phyloP scores from a whole-genome alignment of 805 yeast genomes.

The Barnettozyma sp. region DNA sequence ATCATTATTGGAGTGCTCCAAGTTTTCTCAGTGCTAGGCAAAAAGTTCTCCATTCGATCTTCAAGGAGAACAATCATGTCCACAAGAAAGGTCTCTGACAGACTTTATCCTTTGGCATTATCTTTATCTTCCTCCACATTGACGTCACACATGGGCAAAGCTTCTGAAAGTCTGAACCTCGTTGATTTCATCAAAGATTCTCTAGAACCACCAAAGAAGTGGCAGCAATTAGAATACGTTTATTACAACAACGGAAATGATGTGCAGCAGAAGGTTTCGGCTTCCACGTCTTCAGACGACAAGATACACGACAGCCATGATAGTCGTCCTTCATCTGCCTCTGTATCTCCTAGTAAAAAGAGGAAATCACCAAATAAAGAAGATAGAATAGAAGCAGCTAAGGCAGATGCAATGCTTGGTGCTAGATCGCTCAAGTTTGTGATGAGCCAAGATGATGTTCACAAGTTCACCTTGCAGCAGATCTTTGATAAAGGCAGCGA shows the following conservation, averaged over 20 bases:
- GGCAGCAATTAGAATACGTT: slow-evolving; percentile 49
- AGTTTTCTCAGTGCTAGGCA: slow-evolving; percentile 53
- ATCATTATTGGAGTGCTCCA: slow-evolving; percentile 56
- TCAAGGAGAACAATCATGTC: slow-evolving; percentile 17
- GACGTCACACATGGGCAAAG: slow-evolving; percentile 26
- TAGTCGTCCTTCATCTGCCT: slow-evolving; percentile 1
- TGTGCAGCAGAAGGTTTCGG: slow-evolving; percentile 1
- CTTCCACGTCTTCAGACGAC: no score
- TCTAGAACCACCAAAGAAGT: slow-evolving; percentile 43
- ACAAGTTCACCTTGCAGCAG: slow-evolving; percentile 49
- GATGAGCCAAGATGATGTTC: slow-evolving; percentile 50
- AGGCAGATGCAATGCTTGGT: slow-evolving; percentile 11
- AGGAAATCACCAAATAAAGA: slow-evolving; percentile 14
- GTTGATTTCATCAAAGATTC: slow-evolving; percentile 40
- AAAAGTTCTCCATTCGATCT: slow-evolving; percentile 46
- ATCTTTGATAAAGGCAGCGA: slow-evolving; percentile 55
- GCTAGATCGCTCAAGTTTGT: slow-evolving; percentile 44
- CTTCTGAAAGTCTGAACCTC: slow-evolving; percentile 36
- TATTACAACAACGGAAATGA: slow-evolving; percentile 30
- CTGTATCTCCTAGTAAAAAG: slow-evolving; percentile 19
- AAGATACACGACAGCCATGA: slow-evolving; percentile 13
- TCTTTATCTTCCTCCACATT: slow-evolving; percentile 43
- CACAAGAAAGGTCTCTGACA: slow-evolving; percentile 22
- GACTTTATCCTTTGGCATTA: slow-evolving; percentile 40
- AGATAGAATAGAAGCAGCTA: slow-evolving; percentile 6